A percentile compares a stretch with the other conserved stretches of the same genome.
These are phyloP conservation scores for Neonectria sp. DNA, from an alignment of 2,329 filamentous ascomycete species.

Conservation along the genomic window DNA sequence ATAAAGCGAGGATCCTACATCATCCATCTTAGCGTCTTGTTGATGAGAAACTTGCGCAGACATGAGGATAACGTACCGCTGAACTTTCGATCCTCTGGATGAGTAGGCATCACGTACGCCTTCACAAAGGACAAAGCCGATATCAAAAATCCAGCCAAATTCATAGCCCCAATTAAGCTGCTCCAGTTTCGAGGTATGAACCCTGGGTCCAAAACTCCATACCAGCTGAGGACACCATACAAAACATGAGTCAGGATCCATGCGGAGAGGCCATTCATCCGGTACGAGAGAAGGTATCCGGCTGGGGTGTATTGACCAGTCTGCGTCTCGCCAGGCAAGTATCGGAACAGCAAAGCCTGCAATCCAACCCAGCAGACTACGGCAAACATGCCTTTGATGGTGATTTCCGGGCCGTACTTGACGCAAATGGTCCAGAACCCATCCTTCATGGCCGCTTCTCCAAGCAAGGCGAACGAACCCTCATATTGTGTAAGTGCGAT, in stretches of 20 bases:
- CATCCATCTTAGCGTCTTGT: background rate
- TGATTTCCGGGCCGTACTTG: slow-evolving; percentile 36
- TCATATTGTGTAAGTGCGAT: slow-evolving; percentile 43
- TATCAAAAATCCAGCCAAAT: slow-evolving; percentile 51
- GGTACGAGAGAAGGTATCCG: slow-evolving; percentile 59
- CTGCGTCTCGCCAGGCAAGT: slow-evolving; percentile 31
- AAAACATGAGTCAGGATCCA: slow-evolving; percentile 57
- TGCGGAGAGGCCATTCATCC: slow-evolving; percentile 59
- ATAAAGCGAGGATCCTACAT: slow-evolving; percentile 54
- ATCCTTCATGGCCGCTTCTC: slow-evolving; percentile 18
- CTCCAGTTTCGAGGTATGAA: slow-evolving; percentile 60
- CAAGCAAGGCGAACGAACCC: slow-evolving; percentile 37
- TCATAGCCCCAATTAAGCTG: slow-evolving; percentile 55
- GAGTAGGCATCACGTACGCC: slow-evolving; percentile 56
- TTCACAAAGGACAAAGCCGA: slow-evolving; percentile 54
- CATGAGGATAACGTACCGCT: slow-evolving; percentile 50
- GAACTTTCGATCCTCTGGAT: slow-evolving; percentile 59
- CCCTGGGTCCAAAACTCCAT: slow-evolving; percentile 54
- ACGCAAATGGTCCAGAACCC: slow-evolving; percentile 38
- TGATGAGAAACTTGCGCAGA: rapidly evolving
- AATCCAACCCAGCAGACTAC: slow-evolving; percentile 29
- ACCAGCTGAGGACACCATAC: slow-evolving; percentile 44
- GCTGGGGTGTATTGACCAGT: slow-evolving; percentile 60
- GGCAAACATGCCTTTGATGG: slow-evolving; percentile 31
- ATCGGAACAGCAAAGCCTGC: slow-evolving; percentile 35